A percentile compares a stretch with the other conserved stretches of the same genome.
Conservation (phyloP, 257 asterid genomes). For the Haberlea rhodopensis region DNA sequence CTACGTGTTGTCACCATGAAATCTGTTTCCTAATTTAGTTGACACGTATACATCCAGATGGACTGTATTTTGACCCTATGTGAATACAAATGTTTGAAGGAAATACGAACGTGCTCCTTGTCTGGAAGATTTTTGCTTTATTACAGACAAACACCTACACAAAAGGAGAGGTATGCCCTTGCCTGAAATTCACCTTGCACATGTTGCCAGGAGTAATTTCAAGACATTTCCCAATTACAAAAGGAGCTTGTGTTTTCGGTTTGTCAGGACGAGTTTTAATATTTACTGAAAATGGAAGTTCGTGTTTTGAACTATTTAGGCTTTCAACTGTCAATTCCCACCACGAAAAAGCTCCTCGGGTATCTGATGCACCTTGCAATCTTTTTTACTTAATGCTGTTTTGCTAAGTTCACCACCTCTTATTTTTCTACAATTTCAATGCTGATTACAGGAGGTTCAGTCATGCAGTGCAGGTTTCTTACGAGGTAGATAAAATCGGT, state of each 20-base stretch:
- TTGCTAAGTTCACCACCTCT: constrained; percentile 18
- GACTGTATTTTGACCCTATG: no score
- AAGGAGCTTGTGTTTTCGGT: not conserved
- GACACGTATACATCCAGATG: no score
- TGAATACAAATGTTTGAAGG: constrained; percentile 35
- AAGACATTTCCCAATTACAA: not conserved
- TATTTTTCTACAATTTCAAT: constrained; percentile 16
- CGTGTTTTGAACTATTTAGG: constrained; percentile 57
- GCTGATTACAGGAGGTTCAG: constrained; percentile 70
- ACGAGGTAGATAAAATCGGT: constrained; percentile 19
- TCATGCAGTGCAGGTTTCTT: constrained; percentile 99
- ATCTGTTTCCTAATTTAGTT: no score
- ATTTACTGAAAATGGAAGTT: constrained; percentile 70
- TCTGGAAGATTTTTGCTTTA: constrained; percentile 85
- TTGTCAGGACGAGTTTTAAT: not conserved
- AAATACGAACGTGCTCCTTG: constrained; percentile 94
- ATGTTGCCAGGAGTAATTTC: not conserved
- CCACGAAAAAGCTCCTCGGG: no score
- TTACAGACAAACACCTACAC: constrained; percentile 87
- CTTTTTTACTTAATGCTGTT: no score
- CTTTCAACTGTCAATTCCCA: no score
- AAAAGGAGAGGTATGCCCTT: constrained; percentile 70
- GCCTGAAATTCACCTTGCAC: constrained; percentile 1
- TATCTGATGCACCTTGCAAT: no score
- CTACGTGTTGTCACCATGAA: no score